Evolutionary conservation across 2,329 filamentous ascomycete genomes (phyloP).

Genomic region (Nigrospora osmanthi): DNA sequence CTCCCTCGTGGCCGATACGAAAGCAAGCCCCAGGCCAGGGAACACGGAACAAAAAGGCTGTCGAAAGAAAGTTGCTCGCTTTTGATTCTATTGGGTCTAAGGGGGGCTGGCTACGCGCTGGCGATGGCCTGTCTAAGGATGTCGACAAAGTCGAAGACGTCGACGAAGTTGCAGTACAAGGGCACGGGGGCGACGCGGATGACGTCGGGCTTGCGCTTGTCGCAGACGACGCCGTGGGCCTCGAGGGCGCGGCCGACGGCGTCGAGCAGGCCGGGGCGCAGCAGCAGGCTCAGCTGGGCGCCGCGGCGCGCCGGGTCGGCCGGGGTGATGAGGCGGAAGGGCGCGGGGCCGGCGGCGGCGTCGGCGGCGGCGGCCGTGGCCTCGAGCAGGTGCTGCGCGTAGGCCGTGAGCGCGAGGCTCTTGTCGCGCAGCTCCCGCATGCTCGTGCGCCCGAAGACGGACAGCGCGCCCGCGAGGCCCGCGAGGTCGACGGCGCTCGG

Average conservation of each 20-base stretch:
- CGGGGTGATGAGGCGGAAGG: constrained; percentile 62
- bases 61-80: no score
- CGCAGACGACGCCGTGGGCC: constrained; percentile 64
- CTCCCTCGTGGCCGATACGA: no score
- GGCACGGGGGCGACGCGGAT: constrained; percentile 78
- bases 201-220: constrained; percentile 80
- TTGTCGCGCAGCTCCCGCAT: constrained; percentile 65
- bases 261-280: constrained; percentile 65
- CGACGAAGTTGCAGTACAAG: constrained; percentile 73
- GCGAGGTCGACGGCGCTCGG: constrained; percentile 72
- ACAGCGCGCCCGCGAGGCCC: constrained; percentile 63
- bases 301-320: constrained; percentile 60
- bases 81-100: no score
- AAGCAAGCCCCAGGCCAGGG: no score
- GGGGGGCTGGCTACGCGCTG: no score
- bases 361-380: constrained; percentile 25
- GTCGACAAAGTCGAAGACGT: constrained; percentile 50
- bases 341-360: constrained; percentile 15
- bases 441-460: constrained; percentile 63
- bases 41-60: no score
- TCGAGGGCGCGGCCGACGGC: constrained; percentile 55
- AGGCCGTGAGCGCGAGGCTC: constrained; percentile 66
- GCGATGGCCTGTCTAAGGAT: constrained; percentile 20
- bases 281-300: constrained; percentile 68
- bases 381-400: constrained; percentile 62